Evolutionary conservation across 2,329 filamentous ascomycete genomes (phyloP).

Genomic region (Rhynchosporium agropyri): DNA sequence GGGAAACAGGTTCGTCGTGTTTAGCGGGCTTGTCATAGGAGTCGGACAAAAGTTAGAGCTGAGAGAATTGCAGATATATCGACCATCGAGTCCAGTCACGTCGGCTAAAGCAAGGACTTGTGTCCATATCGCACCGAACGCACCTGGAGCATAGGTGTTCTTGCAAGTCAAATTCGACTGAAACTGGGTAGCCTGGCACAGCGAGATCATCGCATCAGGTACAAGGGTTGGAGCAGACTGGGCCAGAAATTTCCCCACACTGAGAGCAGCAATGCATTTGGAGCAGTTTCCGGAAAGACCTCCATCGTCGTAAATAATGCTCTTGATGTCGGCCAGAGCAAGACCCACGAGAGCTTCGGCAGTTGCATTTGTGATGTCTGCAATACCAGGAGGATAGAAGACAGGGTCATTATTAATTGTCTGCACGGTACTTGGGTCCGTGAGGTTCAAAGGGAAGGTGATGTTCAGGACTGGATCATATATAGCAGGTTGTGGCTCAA

Average conservation of each 20-base stretch:
- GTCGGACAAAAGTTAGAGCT: slow-evolving; percentile 51
- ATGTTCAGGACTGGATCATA: slow-evolving; percentile 57
- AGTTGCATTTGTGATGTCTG: slow-evolving; percentile 47
- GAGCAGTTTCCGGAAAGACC: slow-evolving; percentile 50
- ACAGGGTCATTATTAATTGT: slow-evolving; percentile 52
- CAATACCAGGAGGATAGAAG: slow-evolving; percentile 51
- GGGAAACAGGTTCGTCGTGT: slow-evolving; percentile 52
- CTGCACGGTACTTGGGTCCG: slow-evolving; percentile 55
- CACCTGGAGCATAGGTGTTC: slow-evolving; percentile 50
- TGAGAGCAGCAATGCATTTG: slow-evolving; percentile 55
- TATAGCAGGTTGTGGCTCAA: slow-evolving; percentile 56
- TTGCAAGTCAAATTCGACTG: slow-evolving; percentile 52
- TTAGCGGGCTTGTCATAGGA: slow-evolving; percentile 49
- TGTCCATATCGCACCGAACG: slow-evolving; percentile 59
- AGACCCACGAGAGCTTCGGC: slow-evolving; percentile 48
- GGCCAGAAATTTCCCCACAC: slow-evolving; percentile 53
- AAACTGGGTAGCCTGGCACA: slow-evolving; percentile 54
- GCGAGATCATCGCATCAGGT: slow-evolving; percentile 52
- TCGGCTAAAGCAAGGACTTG: slow-evolving; percentile 58
- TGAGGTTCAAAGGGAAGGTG: slow-evolving; percentile 57
- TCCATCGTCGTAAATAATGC: slow-evolving; percentile 47
- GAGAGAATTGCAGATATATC: slow-evolving; percentile 58
- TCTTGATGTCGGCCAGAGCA: slow-evolving; percentile 48
- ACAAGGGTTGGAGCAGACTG: slow-evolving; percentile 51
- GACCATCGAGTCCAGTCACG: slow-evolving; percentile 56